Conservation (phyloP, 2,329 filamentous ascomycete species). For the Raffaelea deltoideospora region DNA sequence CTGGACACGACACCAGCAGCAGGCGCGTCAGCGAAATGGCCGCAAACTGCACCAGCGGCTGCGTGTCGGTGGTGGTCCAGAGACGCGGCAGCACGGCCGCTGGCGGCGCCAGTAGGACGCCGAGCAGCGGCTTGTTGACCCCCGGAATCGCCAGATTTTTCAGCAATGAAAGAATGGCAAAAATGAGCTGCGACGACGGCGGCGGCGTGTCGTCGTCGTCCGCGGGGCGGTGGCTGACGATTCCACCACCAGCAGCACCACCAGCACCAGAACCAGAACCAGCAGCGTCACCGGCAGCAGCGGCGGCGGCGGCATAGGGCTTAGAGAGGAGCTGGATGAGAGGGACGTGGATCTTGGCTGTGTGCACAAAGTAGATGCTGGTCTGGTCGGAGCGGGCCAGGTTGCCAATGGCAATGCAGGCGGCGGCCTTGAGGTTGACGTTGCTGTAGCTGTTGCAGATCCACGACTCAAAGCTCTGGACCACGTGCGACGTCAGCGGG, state of each 20-base stretch:
- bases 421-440: constrained; percentile 30
- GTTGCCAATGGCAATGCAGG: constrained; percentile 47
- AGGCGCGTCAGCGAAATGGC: constrained; percentile 42
- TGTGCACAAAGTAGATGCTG: constrained; percentile 33
- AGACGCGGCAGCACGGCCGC: constrained; percentile 32
- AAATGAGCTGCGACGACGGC: constrained; percentile 30
- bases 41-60: constrained; percentile 44
- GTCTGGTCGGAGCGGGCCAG: constrained; percentile 41
- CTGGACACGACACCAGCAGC: constrained; percentile 34
- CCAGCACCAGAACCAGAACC: no score
- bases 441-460: constrained; percentile 19
- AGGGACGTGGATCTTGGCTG: constrained; percentile 25
- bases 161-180: constrained; percentile 42
- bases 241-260: no score
- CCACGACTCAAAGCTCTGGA: constrained; percentile 25
- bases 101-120: constrained; percentile 26
- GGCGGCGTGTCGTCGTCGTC: no score
- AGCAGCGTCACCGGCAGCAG: constrained; percentile 15
- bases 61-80: constrained; percentile 31
- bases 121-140: constrained; percentile 36
- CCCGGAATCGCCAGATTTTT: constrained; percentile 48
- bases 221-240: no score
- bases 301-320: constrained; percentile 15
- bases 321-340: constrained; percentile 30
- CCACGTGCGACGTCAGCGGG: constrained; percentile 21